These are phyloP conservation scores for Xylariaceae sp. DNA, from an alignment of 2,329 filamentous ascomycete species.

Conservation along the genomic window DNA sequence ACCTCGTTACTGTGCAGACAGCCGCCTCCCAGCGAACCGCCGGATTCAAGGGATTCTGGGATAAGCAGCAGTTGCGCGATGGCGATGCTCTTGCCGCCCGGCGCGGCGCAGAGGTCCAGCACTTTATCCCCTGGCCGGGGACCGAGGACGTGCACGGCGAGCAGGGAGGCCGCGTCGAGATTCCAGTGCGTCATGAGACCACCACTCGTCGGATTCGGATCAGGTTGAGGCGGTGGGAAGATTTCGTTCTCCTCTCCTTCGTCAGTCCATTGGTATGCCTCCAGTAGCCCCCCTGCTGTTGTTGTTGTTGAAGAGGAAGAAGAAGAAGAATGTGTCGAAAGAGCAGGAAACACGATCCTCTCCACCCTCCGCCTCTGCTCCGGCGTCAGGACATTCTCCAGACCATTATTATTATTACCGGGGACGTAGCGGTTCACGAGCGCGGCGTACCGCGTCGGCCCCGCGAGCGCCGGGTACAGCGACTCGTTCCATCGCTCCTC, in stretches of 20 bases:
- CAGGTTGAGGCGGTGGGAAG: constrained; percentile 23
- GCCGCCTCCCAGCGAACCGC: constrained; percentile 22
- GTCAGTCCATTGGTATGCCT: constrained; percentile 11
- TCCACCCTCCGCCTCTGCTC: constrained; percentile 15
- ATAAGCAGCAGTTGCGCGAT: constrained; percentile 24
- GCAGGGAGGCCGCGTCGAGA: constrained; percentile 27
- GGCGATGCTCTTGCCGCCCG: constrained; percentile 18
- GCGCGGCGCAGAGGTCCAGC: constrained; percentile 37
- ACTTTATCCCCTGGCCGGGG: constrained; percentile 33
- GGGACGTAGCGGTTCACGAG: constrained; percentile 23
- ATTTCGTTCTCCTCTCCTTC: constrained; percentile 14
- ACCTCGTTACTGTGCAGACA: constrained; percentile 35
- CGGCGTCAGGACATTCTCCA: constrained; percentile 15
- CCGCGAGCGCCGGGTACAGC: constrained; percentile 23
- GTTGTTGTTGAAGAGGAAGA: background rate
- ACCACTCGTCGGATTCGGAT: constrained; percentile 12
- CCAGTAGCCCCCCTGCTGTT: no score
- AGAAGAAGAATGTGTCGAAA: background rate
- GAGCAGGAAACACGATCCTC: constrained; percentile 16
- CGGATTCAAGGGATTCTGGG: no score
- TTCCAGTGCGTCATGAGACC: constrained; percentile 28
- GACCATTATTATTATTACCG: background rate
- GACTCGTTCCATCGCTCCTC: constrained; percentile 24
- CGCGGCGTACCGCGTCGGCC: constrained; percentile 25
- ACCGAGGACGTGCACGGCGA: constrained; percentile 29